phyloP scores from a whole-genome alignment of 257 asterid species.

The Petrea volubilis region DNA sequence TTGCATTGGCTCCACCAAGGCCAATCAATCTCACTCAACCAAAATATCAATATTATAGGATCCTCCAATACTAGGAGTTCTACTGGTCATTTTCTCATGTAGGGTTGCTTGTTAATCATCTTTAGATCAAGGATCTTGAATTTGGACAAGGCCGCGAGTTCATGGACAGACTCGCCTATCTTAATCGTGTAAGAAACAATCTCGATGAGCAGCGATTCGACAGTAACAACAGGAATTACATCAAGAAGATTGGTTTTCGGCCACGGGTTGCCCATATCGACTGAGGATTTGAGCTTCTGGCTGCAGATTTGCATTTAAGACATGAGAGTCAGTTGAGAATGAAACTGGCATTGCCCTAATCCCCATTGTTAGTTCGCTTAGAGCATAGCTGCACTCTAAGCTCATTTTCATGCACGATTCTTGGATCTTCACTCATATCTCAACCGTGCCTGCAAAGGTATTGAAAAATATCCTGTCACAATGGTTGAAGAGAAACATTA shows the following conservation, averaged over 20 bases:
- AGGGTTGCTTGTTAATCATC: conserved; percentile 6
- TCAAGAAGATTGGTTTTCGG: conserved; percentile 35
- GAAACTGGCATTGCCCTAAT: conserved; percentile 47
- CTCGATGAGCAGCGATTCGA: conserved; percentile 50
- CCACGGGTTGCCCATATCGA: conserved; percentile 34
- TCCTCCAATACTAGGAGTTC: conserved; percentile 36
- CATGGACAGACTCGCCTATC: conserved; percentile 46
- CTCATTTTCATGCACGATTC: conserved; percentile 47
- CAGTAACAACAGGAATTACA: conserved; percentile 38
- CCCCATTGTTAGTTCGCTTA: conserved; percentile 43
- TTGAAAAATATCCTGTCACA: not conserved
- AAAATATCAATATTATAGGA: conserved; percentile 36
- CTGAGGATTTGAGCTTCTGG: conserved; percentile 30
- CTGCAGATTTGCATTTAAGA: conserved; percentile 35
- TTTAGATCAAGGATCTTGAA: conserved; percentile 43
- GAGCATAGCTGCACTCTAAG: conserved; percentile 42
- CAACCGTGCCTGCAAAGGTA: conserved; percentile 33
- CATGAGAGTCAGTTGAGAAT: conserved; percentile 12
- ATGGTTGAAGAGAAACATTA: not conserved
- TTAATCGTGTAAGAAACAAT: conserved; percentile 45
- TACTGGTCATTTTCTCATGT: conserved; percentile 27
- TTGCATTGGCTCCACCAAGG: not conserved
- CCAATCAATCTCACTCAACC: conserved; percentile 34
- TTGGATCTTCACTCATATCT: conserved; percentile 34
- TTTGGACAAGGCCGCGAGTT: conserved; percentile 45